Evolutionary conservation across 371 early-diverging fungal species (phyloP).

Genomic region (Mycotypha africana): DNA sequence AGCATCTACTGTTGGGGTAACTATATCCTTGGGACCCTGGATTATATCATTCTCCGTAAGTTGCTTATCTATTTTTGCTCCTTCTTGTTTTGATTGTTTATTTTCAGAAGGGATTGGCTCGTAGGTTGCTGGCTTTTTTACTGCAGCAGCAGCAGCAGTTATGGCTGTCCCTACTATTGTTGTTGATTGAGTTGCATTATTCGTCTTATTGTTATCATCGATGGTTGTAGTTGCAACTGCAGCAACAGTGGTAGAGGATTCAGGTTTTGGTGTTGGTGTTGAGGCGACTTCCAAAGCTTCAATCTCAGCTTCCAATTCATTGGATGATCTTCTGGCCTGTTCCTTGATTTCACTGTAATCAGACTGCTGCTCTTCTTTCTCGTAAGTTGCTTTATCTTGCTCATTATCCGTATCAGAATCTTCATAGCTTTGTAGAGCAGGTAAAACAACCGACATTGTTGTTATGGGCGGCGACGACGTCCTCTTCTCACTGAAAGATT

Average conservation of each 20-base stretch:
- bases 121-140: conserved; percentile 11
- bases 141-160: background rate
- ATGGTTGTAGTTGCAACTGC: background rate
- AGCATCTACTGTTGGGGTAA: too few relatives aligned
- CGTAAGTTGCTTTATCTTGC: background rate
- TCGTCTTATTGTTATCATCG: background rate
- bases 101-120: conserved; percentile 15
- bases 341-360: background rate
- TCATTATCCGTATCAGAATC: conserved; percentile 14
- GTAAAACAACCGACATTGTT: conserved; percentile 17
- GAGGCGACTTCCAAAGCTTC: background rate
- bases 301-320: background rate
- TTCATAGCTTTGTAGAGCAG: conserved; percentile 17
- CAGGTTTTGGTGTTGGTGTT: background rate
- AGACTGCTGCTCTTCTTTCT: background rate
- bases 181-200: background rate
- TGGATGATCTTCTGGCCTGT: too few relatives aligned
- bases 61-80: too few relatives aligned
- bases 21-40: too few relatives aligned
- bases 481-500: too few relatives aligned
- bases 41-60: too few relatives aligned
- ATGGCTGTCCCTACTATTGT: too few relatives aligned
- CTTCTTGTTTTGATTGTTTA: too few relatives aligned
- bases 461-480: too few relatives aligned
- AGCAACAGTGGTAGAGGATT: background rate